A percentile compares a stretch with the other conserved stretches of the same genome.
Evolutionary conservation across 768 basidiomycete species (phyloP).

Genomic region (Mycena amicta): DNA sequence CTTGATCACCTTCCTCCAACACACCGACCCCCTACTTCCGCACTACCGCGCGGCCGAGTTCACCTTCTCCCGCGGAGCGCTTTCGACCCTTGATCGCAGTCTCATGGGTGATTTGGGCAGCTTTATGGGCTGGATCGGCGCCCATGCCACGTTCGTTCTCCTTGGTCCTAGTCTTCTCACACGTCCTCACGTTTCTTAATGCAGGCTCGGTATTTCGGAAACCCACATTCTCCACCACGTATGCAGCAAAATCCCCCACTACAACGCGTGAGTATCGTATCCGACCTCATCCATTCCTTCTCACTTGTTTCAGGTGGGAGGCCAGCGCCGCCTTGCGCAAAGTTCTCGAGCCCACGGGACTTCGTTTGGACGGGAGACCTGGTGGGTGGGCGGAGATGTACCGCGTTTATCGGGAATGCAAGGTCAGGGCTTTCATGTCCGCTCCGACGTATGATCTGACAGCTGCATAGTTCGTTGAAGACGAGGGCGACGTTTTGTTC

Average conservation of each 20-base stretch:
- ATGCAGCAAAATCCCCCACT: conserved; percentile 95
- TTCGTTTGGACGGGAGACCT: conserved; percentile 70
- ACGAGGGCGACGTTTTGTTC: conserved; percentile 88
- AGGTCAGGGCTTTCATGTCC: conserved; percentile 40
- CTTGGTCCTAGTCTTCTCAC: not conserved
- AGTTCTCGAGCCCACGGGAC: conserved; percentile 63
- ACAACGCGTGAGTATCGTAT: conserved; percentile 62
- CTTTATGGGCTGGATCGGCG: conserved; percentile 84
- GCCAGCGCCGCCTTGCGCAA: conserved; percentile 83
- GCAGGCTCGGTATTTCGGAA: conserved; percentile 75
- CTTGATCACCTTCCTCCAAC: conserved; percentile 95
- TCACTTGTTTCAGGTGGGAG: conserved; percentile 66
- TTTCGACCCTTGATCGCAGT: conserved; percentile 86
- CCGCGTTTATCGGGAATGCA: conserved; percentile 79
- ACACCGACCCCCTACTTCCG: conserved; percentile 93
- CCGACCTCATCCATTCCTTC: not conserved
- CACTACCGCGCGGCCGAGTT: conserved; percentile 91
- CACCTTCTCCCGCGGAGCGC: conserved; percentile 92
- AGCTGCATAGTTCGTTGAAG: conserved; percentile 79
- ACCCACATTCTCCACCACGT: conserved; percentile 94
- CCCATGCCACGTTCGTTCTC: conserved; percentile 66
- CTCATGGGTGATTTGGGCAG: conserved; percentile 78
- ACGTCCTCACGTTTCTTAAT: not conserved
- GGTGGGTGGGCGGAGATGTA: conserved; percentile 81
- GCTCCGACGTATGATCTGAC: not conserved